Evolutionary conservation across 2,329 filamentous ascomycete species (phyloP), one percentile per base, ranked within the genome.

Genomic region (Hymenoscyphus albidus): DNA sequence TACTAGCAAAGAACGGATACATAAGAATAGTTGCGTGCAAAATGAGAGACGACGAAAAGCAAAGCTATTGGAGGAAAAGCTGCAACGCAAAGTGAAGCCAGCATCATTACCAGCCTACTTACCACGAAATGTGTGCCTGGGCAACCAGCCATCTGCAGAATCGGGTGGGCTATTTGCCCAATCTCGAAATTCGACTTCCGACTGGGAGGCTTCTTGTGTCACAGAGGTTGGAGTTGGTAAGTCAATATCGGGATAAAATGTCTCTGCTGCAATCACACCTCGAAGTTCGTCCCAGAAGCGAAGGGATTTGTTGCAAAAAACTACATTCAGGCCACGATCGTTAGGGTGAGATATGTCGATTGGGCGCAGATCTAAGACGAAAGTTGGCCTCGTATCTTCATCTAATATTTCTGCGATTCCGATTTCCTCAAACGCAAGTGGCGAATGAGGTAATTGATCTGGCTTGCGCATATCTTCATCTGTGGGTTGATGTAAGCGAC

Each of bases 101-200:
- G 13, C 3, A 5, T 10, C 18, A 13, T 9, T 27, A 5, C 3
- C 48, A 12, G 22, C 13, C 9, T 27, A 48, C 59, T 61, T 16
- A 5, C 85, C 86, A 1, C 83, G 87, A 71, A 88, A 92, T 18
- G 78, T 76, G 68, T 85, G 82, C 2, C 82, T 85, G 54, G 80
- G 82, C 59, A 81, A 76, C 69, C 77, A 81, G 5, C 82, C 77
- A 67, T 86, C 83, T 13, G 81, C 72, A 16, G 78, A 78, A 56
- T 78, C 77, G n/a, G 80, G 77, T 13, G 81, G 79, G 48, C 80
- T 84, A 61, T 87, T 79, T 1, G 85, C 79, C 90, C 90, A 93
- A 7, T 80, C 78, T 74, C 86, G 90, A 78, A 93, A 93, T 38
- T 82, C 80, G n/a, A 48, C 48, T 31, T 70, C 65, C 12, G 62